Evolutionary conservation across 169 alveolate genomes (phyloP).

Genomic region (Babesia caballi): DNA sequence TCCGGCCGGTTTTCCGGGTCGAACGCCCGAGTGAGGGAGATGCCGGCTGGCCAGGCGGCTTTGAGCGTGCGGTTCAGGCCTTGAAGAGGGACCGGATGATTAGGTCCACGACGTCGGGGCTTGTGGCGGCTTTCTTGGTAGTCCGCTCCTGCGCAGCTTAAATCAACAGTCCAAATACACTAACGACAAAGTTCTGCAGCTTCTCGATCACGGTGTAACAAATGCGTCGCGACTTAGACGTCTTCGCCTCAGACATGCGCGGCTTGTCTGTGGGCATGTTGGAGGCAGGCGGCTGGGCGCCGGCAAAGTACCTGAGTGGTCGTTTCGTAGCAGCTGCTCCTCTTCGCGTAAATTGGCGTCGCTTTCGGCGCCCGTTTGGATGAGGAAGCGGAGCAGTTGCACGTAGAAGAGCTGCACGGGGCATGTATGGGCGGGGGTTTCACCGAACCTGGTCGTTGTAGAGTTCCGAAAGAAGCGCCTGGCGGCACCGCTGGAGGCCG

Average conservation of each 20-base stretch:
- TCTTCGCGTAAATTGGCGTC: constrained; percentile 54
- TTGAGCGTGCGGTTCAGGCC: not conserved
- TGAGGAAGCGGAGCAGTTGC: constrained; percentile 39
- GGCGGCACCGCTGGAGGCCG: constrained; percentile 21
- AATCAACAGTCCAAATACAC: not conserved
- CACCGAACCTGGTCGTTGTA: constrained; percentile 56
- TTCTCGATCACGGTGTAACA: constrained; percentile 50
- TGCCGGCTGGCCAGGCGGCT: too few species aligned
- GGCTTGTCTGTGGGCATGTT: constrained; percentile 23
- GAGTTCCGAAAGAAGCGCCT: not conserved
- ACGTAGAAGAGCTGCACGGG: constrained; percentile 50
- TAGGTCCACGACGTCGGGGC: constrained; percentile 42
- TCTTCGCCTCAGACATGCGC: constrained; percentile 43
- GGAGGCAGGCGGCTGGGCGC: not conserved
- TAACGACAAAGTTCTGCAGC: constrained; percentile 58
- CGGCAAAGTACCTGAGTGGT: constrained; percentile 25
- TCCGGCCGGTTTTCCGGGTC: too few species aligned
- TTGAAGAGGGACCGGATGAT: constrained; percentile 50
- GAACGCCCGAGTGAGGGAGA: too few species aligned
- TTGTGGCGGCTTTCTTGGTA: constrained; percentile 7
- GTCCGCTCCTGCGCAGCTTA: constrained; percentile 43
- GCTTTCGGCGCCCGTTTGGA: constrained; percentile 33
- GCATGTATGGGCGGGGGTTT: not conserved
- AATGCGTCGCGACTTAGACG: constrained; percentile 43
- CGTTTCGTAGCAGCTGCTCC: constrained; percentile 38